phyloP scores from a whole-genome alignment of 1,284 basidiomycete genomes.

The Leccinum pachyderme region DNA sequence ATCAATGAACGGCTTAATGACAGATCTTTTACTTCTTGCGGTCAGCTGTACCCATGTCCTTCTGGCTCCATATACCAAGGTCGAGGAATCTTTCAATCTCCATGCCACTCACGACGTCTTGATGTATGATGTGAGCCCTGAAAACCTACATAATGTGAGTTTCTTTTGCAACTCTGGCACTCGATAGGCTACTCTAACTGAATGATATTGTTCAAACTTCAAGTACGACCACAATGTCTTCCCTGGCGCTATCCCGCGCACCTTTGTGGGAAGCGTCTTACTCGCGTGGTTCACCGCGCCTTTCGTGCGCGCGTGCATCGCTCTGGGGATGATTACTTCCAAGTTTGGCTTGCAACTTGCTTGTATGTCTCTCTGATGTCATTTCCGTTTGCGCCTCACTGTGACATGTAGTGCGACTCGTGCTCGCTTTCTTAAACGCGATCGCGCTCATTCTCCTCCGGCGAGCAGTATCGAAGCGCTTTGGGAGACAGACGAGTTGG shows the following conservation, averaged over 20 bases:
- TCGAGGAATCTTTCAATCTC: slow-evolving; percentile 95
- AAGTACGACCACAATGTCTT: slow-evolving; percentile 92
- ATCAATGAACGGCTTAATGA: slow-evolving; percentile 25
- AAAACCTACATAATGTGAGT: slow-evolving; percentile 51
- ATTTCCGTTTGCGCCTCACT: neutral
- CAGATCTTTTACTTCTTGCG: slow-evolving; percentile 58
- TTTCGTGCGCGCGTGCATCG: slow-evolving; percentile 41
- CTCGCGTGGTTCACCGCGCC: slow-evolving; percentile 56
- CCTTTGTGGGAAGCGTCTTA: slow-evolving; percentile 74
- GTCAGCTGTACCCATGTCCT: slow-evolving; percentile 67
- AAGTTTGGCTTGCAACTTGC: slow-evolving; percentile 65
- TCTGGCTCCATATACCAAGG: slow-evolving; percentile 88
- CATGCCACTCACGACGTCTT: slow-evolving; percentile 91
- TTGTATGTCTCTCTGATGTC: slow-evolving; percentile 40
- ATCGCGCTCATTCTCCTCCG: slow-evolving; percentile 65
- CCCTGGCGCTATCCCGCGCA: slow-evolving; percentile 87
- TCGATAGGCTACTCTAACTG: neutral
- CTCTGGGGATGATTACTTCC: slow-evolving; percentile 43
- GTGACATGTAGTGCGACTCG: slow-evolving; percentile 61
- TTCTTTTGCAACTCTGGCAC: neutral
- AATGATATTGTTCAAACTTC: neutral
- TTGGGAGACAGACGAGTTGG: slow-evolving; percentile 54
- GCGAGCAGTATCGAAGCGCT: slow-evolving; percentile 60
- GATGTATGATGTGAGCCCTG: slow-evolving; percentile 60
- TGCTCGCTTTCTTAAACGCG: slow-evolving; percentile 69